Conservation (phyloP, 805 yeast genomes). For the Saccharomycopsis fibuligera region DNA sequence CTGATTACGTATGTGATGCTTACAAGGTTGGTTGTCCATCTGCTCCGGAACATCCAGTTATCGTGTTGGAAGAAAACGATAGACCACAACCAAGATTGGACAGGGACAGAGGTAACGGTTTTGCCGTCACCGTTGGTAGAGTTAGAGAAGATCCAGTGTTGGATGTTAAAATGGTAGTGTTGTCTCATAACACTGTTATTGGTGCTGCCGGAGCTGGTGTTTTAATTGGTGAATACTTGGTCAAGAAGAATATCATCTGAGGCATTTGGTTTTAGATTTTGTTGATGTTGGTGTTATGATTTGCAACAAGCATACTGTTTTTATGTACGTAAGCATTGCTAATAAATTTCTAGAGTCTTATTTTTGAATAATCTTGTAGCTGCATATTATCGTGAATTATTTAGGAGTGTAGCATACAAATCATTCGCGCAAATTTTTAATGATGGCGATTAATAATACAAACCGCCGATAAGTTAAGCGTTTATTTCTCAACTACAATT, state of each 20-base stretch:
- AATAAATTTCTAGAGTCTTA: too few relatives aligned
- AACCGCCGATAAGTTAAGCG: too few relatives aligned
- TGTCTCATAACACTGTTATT: slow-evolving; percentile 93
- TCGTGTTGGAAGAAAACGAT: slow-evolving; percentile 82
- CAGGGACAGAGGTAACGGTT: slow-evolving; percentile 91
- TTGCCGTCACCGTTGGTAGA: slow-evolving; percentile 92
- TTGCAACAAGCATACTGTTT: too few relatives aligned
- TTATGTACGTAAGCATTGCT: too few relatives aligned
- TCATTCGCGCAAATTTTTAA: too few relatives aligned
- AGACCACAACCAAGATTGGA: slow-evolving; percentile 98
- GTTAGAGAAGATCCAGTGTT: slow-evolving; percentile 88
- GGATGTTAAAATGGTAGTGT: slow-evolving; percentile 94
- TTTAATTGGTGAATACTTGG: slow-evolving; percentile 84
- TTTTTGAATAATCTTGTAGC: too few relatives aligned
- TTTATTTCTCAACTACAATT: too few relatives aligned
- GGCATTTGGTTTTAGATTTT: too few relatives aligned
- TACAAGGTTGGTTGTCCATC: slow-evolving; percentile 73
- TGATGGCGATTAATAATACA: too few relatives aligned
- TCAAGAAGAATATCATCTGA: slow-evolving; percentile 69
- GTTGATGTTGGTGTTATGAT: too few relatives aligned
- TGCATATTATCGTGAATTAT: too few relatives aligned
- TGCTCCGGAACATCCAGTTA: slow-evolving; percentile 90
- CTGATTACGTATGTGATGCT: slow-evolving; percentile 80
- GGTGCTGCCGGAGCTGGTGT: slow-evolving; percentile 99
- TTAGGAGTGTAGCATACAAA: too few relatives aligned